Conservation (phyloP, 2,329 filamentous ascomycete genomes). For the Alternaria brassicicola region DNA sequence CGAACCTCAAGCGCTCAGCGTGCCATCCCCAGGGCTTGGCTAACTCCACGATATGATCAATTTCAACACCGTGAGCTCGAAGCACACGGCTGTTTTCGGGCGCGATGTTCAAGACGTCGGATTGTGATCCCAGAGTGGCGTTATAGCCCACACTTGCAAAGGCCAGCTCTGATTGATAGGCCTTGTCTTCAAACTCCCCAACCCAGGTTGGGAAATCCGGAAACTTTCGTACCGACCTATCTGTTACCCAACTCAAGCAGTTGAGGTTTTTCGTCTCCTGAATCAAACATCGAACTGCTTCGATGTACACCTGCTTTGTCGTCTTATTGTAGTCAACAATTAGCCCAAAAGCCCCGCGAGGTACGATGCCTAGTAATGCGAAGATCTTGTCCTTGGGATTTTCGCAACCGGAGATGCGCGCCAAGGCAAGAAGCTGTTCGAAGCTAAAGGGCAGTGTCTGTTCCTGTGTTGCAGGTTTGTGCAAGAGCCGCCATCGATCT, state of each 20-base stretch:
- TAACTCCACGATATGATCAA: neutral
- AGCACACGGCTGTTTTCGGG: neutral
- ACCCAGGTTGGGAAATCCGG: neutral
- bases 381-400: slow-evolving; percentile 5
- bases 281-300: neutral
- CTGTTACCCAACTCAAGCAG: neutral
- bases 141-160: neutral
- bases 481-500: neutral
- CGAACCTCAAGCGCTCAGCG: neutral
- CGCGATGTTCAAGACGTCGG: neutral
- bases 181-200: slow-evolving; percentile 1
- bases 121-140: neutral
- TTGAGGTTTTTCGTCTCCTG: neutral
- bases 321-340: neutral
- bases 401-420: neutral
- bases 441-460: neutral
- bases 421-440: neutral
- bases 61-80: neutral
- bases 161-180: slow-evolving; percentile 3
- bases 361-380: neutral
- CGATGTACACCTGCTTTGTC: neutral
- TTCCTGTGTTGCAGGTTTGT: neutral
- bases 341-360: neutral
- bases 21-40: slow-evolving; percentile 1
- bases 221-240: neutral